Percentiles rank a stretch among this genome's conserved stretches.
Evolutionary conservation across 352 stramenopile species (phyloP).

Genomic region (Phytophthora ohioensis): DNA sequence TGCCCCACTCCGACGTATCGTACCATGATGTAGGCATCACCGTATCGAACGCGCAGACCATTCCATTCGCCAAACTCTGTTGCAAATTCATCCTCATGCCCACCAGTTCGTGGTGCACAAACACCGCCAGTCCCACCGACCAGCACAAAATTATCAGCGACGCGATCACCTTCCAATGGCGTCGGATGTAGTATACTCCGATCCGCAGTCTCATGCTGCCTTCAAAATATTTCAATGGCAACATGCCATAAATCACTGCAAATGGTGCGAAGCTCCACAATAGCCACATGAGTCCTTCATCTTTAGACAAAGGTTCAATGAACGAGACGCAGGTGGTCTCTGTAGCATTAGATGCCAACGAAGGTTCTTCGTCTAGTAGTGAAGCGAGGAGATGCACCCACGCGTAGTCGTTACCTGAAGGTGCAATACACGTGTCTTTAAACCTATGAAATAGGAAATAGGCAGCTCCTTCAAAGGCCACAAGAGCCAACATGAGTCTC

Average conservation of each 20-base stretch:
- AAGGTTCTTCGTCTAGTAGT: slow-evolving; percentile 25
- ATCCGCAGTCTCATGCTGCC: slow-evolving; percentile 71
- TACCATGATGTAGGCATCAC: slow-evolving; percentile 58
- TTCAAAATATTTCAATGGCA: slow-evolving; percentile 78
- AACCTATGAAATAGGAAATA: slow-evolving; percentile 66
- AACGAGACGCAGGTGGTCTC: slow-evolving; percentile 44
- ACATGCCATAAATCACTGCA: slow-evolving; percentile 62
- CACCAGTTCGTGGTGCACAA: slow-evolving; percentile 65
- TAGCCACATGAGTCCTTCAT: slow-evolving; percentile 45
- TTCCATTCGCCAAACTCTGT: slow-evolving; percentile 44
- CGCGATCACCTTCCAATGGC: slow-evolving; percentile 77
- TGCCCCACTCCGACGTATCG: slow-evolving; percentile 44
- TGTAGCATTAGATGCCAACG: slow-evolving; percentile 13
- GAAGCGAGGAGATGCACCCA: slow-evolving; percentile 38
- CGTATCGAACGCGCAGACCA: slow-evolving; percentile 57
- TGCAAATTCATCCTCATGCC: slow-evolving; percentile 51
- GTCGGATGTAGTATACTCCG: slow-evolving; percentile 78
- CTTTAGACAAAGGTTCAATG: slow-evolving; percentile 33
- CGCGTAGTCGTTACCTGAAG: slow-evolving; percentile 36
- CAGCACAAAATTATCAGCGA: slow-evolving; percentile 75
- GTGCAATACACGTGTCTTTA: slow-evolving; percentile 48
- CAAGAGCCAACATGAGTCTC: slow-evolving; percentile 68
- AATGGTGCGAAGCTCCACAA: slow-evolving; percentile 75
- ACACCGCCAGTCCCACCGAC: slow-evolving; percentile 70
- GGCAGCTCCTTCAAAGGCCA: slow-evolving; percentile 60